Conservation (phyloP, 2,329 filamentous ascomycete species). For the Hymenoscyphus salicellus region DNA sequence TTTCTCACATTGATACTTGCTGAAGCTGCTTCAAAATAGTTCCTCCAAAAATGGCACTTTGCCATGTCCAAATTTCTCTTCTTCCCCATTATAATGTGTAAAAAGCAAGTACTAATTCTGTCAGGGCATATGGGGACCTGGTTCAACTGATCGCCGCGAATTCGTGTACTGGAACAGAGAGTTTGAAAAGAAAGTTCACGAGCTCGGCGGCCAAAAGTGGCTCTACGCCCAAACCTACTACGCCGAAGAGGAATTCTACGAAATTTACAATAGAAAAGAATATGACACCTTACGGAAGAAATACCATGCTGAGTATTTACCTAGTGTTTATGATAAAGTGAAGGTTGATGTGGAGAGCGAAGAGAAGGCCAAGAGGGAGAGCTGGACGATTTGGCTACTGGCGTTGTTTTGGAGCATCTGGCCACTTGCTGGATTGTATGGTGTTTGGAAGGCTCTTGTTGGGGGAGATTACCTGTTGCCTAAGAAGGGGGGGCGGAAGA, state of each 20-base stretch:
- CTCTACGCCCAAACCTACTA: constrained; percentile 85
- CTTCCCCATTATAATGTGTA: not conserved
- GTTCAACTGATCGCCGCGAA: constrained; percentile 48
- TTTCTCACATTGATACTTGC: not conserved
- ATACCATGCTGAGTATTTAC: constrained; percentile 61
- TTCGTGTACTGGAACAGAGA: constrained; percentile 68
- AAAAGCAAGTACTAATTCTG: not conserved
- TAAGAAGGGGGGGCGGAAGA: constrained; percentile 9
- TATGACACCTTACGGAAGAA: constrained; percentile 62
- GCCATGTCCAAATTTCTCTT: too few species aligned
- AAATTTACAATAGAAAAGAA: constrained; percentile 54
- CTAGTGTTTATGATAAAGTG: constrained; percentile 71
- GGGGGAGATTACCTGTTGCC: constrained; percentile 33
- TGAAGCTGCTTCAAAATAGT: too few species aligned
- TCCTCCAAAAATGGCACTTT: too few species aligned
- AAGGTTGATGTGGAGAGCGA: constrained; percentile 49
- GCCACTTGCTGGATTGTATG: constrained; percentile 34
- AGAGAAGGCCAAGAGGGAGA: constrained; percentile 29
- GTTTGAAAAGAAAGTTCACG: constrained; percentile 65
- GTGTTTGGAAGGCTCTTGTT: constrained; percentile 27
- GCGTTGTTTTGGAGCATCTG: constrained; percentile 34
- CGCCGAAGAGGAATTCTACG: constrained; percentile 65
- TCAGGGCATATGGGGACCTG: constrained; percentile 71
- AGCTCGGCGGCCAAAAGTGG: constrained; percentile 78
- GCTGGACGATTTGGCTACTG: constrained; percentile 34